Evolutionary conservation across 2,329 filamentous ascomycete genomes (phyloP).

Genomic region (Microcera coccophila): DNA sequence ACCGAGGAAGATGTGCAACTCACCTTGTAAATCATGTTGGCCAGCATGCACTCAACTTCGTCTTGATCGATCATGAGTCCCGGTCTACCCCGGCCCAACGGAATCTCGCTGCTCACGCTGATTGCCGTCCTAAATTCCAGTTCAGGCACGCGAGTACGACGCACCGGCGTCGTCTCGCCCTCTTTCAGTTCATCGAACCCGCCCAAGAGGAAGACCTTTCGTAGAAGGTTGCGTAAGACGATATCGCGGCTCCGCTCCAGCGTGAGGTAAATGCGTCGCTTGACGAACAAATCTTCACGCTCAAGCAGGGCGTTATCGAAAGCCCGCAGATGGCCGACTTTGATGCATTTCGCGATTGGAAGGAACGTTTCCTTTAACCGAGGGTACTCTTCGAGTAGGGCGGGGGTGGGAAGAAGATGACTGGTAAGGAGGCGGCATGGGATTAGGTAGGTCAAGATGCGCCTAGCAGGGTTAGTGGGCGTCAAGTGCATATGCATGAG

Average conservation of each 20-base stretch:
- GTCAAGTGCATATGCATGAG: background rate
- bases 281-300: slow-evolving; percentile 90
- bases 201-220: slow-evolving; percentile 83
- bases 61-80: slow-evolving; percentile 71
- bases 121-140: slow-evolving; percentile 83
- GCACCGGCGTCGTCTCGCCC: slow-evolving; percentile 56
- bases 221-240: slow-evolving; percentile 81
- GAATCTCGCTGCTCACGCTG: slow-evolving; percentile 64
- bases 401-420: slow-evolving; percentile 72
- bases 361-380: slow-evolving; percentile 72
- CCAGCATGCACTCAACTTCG: slow-evolving; percentile 90
- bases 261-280: slow-evolving; percentile 88
- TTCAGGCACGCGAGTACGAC: slow-evolving; percentile 75
- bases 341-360: slow-evolving; percentile 75
- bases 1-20: slow-evolving; percentile 17
- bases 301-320: slow-evolving; percentile 79
- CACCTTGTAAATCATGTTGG: slow-evolving; percentile 99
- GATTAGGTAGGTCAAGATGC: slow-evolving; percentile 92
- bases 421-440: slow-evolving; percentile 87
- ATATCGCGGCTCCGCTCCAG: slow-evolving; percentile 90
- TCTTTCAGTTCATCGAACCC: slow-evolving; percentile 78
- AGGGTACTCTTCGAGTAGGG: slow-evolving; percentile 71
- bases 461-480: slow-evolving; percentile 45
- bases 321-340: slow-evolving; percentile 72
- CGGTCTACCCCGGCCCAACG: too few relatives aligned